Evolutionary conservation across 495 filamentous ascomycete genomes (phyloP).

Genomic region (Neurospora sp.): DNA sequence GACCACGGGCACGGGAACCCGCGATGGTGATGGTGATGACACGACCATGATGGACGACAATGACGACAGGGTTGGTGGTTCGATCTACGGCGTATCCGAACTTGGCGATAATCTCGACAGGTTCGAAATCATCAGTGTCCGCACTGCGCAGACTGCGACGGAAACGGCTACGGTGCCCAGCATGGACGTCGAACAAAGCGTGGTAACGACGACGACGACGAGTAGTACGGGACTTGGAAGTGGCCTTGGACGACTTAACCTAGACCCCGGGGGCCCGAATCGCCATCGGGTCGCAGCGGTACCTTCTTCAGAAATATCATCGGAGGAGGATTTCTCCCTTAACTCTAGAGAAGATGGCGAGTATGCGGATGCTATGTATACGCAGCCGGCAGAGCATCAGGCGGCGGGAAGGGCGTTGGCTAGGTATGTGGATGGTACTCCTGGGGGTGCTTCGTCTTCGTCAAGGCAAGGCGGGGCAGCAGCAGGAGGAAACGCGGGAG

Average conservation of each 20-base stretch:
- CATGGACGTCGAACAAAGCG: slow-evolving; percentile 19
- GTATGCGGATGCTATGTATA: slow-evolving; percentile 15
- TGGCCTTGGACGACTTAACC: neutral
- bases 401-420: slow-evolving; percentile 12
- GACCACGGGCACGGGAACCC: neutral
- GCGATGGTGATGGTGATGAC: neutral
- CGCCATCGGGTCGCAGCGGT: neutral
- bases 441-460: neutral
- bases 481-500: neutral
- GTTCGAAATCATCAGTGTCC: slow-evolving; percentile 9
- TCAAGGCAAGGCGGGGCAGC: neutral
- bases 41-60: neutral
- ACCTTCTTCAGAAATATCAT: neutral
- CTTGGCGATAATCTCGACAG: slow-evolving; percentile 7
- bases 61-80: neutral
- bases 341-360: neutral
- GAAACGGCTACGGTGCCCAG: slow-evolving; percentile 3
- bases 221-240: neutral
- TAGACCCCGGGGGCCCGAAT: neutral
- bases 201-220: neutral
- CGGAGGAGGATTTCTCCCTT: neutral
- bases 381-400: slow-evolving; percentile 17
- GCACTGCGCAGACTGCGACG: slow-evolving; percentile 1
- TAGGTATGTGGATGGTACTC: slow-evolving; percentile 6
- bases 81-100: slow-evolving; percentile 12